These are phyloP conservation scores for Aspergillus mulundensis DNA, from an alignment of 495 filamentous ascomycete species.

Conservation along the genomic window DNA sequence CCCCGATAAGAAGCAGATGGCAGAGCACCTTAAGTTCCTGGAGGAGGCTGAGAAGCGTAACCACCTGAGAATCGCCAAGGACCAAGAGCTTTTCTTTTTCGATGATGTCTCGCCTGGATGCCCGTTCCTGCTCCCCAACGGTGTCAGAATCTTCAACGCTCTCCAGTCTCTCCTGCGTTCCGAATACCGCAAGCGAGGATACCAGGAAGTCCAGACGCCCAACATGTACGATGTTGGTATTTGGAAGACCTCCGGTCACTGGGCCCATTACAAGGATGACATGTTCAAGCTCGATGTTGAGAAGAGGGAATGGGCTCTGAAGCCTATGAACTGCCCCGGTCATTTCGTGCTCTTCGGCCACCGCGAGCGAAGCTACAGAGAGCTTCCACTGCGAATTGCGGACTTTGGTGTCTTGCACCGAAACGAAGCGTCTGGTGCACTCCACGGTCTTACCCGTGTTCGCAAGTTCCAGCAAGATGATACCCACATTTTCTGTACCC, in stretches of 20 bases:
- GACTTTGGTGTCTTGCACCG: constrained; percentile 95
- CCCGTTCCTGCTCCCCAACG: constrained; percentile 91
- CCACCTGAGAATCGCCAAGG: constrained; percentile 83
- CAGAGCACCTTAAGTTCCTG: constrained; percentile 84
- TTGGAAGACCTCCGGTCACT: constrained; percentile 94
- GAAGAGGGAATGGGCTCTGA: constrained; percentile 75
- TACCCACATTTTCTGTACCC: constrained; percentile 85
- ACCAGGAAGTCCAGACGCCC: constrained; percentile 91
- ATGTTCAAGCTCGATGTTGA: constrained; percentile 94
- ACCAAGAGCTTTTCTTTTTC: constrained; percentile 97
- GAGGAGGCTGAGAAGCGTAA: constrained; percentile 96
- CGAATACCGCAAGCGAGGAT: constrained; percentile 90
- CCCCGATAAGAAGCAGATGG: constrained; percentile 91
- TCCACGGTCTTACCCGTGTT: constrained; percentile 86
- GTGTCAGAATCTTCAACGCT: constrained; percentile 86
- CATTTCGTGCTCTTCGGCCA: constrained; percentile 76
- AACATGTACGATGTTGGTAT: constrained; percentile 91
- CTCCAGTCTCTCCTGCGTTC: constrained; percentile 72
- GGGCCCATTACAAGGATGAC: constrained; percentile 92
- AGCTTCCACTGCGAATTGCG: constrained; percentile 83
- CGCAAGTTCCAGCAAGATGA: constrained; percentile 94
- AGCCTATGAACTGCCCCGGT: constrained; percentile 98
- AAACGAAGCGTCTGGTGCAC: constrained; percentile 89
- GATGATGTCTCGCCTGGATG: constrained; percentile 86
- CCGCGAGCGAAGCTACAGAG: constrained; percentile 76